Evolutionary conservation across 176 grass and related monocot species (phyloP), one percentile per base, ranked within the genome.

Genomic region (Saccharum officinarum): DNA sequence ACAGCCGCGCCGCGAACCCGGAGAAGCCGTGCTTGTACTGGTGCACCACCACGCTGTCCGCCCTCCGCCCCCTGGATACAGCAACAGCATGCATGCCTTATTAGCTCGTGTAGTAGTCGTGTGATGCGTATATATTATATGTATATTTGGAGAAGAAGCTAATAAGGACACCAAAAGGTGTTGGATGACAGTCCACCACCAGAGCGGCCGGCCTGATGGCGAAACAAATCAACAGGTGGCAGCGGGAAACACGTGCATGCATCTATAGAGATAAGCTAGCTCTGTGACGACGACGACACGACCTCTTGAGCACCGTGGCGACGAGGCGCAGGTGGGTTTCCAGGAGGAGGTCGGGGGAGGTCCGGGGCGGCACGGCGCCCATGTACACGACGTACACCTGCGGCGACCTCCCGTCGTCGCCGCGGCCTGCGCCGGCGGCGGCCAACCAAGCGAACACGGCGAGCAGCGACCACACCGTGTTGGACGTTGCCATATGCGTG

Each of bases 11-110:
- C 0, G 91, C 91, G 59, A 98, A 98, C 26, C 95, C 93, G 1
- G 95, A 98, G 91, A 98, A 98, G 1, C 69, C 85, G 65, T 92
- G 79, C 73, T 84, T 98, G 85, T 98, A 95, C 76, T 90, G 94
- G 63, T 90, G 88, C 22, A 95, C 78, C 63, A 98, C 80, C 22
- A 80, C 87, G 61, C 70, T 92, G 23, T 83, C 68, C 0, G 68
- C 81, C 9, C 50, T 18, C 46, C 81, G 75, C 1, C 59, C 59
- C 59, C 59, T 62, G 57, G 10, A 62, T 11, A 26, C 7, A n/a
- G 50, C 16, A 50, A 60, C 55, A 60, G 57, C 57, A 60, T 60
- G 22, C 54, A 9, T 57, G 54, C 54, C 20, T 57, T n/a, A 9
- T 59, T 59, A 57, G 54, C 54, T 20, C 49, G 4, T 18, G 49